Percentiles rank a stretch among this genome's conserved stretches.
phyloP scores from a whole-genome alignment of 495 filamentous ascomycete genomes.

The Apodospora peruviana region DNA sequence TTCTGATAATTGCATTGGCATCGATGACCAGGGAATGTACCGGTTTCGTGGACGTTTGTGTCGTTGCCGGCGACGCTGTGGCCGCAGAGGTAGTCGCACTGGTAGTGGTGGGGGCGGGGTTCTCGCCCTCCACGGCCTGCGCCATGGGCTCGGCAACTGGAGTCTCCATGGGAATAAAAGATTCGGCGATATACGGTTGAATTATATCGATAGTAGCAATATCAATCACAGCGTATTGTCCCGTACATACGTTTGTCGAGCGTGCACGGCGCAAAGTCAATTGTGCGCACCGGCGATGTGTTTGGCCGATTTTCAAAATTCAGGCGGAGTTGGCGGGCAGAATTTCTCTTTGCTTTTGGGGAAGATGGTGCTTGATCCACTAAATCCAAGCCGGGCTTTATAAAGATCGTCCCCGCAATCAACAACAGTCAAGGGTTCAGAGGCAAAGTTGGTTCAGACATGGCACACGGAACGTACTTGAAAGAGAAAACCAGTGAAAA shows the following conservation, averaged over 20 bases:
- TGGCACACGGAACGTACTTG: too few species aligned
- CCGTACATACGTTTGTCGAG: neutral
- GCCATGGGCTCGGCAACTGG: conserved; percentile 6
- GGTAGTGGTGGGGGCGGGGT: conserved; percentile 22
- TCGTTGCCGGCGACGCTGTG: neutral
- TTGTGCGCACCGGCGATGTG: neutral
- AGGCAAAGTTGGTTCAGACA: too few species aligned
- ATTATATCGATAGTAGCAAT: neutral
- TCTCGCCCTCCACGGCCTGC: conserved; percentile 5
- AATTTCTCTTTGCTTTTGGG: conserved; percentile 9
- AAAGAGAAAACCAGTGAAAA: too few species aligned
- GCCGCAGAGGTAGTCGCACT: neutral
- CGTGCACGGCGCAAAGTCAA: neutral
- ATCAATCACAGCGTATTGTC: neutral
- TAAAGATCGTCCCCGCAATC: too few species aligned
- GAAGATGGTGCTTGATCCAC: too few species aligned
- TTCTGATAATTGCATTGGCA: conserved; percentile 85
- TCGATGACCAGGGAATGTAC: conserved; percentile 85
- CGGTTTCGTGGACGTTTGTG: conserved; percentile 43
- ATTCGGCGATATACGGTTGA: neutral
- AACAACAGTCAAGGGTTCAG: too few species aligned
- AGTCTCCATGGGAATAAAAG: conserved; percentile 10
- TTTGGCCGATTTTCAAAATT: conserved; percentile 16
- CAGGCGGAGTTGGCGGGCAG: conserved; percentile 17
- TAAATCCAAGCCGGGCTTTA: too few species aligned